Evolutionary conservation across 768 basidiomycete genomes (phyloP).

Genomic region (Amanita polypyramis): DNA sequence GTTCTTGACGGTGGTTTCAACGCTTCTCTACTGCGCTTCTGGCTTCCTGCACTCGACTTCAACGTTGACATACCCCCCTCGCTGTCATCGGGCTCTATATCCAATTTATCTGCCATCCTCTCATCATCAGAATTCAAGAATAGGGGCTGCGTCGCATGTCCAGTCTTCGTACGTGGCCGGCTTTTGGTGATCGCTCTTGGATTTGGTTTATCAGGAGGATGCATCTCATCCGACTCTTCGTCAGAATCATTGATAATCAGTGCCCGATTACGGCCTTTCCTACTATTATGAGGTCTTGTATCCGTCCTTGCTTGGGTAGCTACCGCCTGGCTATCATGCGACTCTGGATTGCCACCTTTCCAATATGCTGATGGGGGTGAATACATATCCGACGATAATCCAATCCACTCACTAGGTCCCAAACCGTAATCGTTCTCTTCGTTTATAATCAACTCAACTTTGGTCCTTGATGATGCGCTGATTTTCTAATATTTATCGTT

Average conservation of each 20-base stretch:
- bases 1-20: constrained; percentile 15
- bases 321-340: constrained; percentile 12
- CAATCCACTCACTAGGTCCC: constrained; percentile 31
- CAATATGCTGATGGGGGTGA: constrained; percentile 36
- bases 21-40: constrained; percentile 1
- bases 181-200: not conserved
- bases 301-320: constrained; percentile 8
- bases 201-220: not conserved
- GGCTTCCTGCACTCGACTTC: constrained; percentile 17
- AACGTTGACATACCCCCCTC: constrained; percentile 16
- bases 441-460: constrained; percentile 40
- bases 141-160: constrained; percentile 21
- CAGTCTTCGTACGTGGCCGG: not conserved
- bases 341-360: constrained; percentile 29
- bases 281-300: constrained; percentile 12
- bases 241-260: constrained; percentile 30
- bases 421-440: constrained; percentile 46
- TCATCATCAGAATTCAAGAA: constrained; percentile 47
- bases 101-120: constrained; percentile 13
- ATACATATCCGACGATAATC: not conserved
- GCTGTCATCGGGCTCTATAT: constrained; percentile 13
- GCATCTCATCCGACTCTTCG: constrained; percentile 16
- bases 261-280: constrained; percentile 13
- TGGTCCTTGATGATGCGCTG: constrained; percentile 16
- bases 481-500: constrained; percentile 17